Base-by-base conservation (phyloP, 2,329 filamentous ascomycete genomes). In the Iodosphaeria phyllophila region DNA sequence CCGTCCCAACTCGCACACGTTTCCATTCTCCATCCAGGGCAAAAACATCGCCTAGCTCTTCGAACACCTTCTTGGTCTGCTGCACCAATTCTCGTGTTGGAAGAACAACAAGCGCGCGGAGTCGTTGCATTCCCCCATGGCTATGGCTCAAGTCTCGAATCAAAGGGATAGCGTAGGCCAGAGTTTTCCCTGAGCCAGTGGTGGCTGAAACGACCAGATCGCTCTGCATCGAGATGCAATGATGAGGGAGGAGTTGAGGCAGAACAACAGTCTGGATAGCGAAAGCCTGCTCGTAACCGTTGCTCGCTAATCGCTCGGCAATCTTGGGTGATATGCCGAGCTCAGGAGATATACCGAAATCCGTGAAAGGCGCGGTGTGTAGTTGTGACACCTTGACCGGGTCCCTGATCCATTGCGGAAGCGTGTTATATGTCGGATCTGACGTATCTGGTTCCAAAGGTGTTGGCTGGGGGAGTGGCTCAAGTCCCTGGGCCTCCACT, bases 171-270 rank as follows among this genome's bases (percentile, higher is more conserved):
- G 86, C 68, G 41, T 98, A 98, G 1, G 86, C 77, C 10, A 98
- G 50, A 0, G 89, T 98, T 46, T 98, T 98, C 28, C 89, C 89
- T 1, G 89, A 95, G 6, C 89, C 89, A 0, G 89, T 98, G 2
- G 86, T 78, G 0, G 91, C 89, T 6, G 83, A 89, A 3, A 98
- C 74, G 22, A 92, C 74, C 4, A 98, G 50, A 45, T 98, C 89
- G 5, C 80, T 77, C 2, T 64, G 52, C 18, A 70, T 61, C 18
- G 64, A 54, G 28, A 63, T 56, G 20, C 64, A 60, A 0, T 46
- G 63, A 66, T 13, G 68, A 18, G 44, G 72, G 4, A 92, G 56
- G 5, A 98, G 60, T 20, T 92, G 58, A 1, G 86, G 84, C 14
- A 98, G 60, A 0, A 89, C 63, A 1, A 73, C 71, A 5, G 78